These are phyloP conservation scores for Eruca vesicaria DNA, from an alignment of 441 rosid species.

Conservation along the genomic window DNA sequence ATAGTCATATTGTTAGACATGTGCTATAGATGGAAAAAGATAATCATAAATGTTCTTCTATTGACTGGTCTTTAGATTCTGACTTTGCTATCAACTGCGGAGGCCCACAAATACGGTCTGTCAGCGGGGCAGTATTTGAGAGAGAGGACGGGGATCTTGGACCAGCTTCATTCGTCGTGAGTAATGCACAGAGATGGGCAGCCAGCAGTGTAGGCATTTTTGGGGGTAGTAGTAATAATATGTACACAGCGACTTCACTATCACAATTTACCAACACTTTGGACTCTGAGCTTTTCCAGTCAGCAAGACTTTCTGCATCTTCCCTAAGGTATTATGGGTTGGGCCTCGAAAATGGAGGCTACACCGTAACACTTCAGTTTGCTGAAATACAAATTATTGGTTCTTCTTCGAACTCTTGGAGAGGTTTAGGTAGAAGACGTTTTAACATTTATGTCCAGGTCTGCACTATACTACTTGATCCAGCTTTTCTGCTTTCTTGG, in stretches of 20 bases:
- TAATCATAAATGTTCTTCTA: neutral
- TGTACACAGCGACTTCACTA: conserved; percentile 5
- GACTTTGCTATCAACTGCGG: conserved; percentile 56
- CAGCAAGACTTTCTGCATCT: conserved; percentile 62
- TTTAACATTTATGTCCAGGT: conserved; percentile 62
- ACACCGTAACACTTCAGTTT: conserved; percentile 31
- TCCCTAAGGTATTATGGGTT: conserved; percentile 73
- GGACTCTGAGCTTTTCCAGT: conserved; percentile 39
- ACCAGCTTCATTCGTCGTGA: conserved; percentile 20
- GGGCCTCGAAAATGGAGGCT: conserved; percentile 73
- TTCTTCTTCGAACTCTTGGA: conserved; percentile 26
- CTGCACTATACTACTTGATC: neutral
- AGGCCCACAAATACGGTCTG: conserved; percentile 38
- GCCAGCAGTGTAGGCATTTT: conserved; percentile 34
- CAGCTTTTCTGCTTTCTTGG: neutral
- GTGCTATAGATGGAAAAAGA: neutral
- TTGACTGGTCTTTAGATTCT: conserved; percentile 32
- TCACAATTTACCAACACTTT: conserved; percentile 24
- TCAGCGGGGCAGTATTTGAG: conserved; percentile 38
- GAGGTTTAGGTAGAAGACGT: conserved; percentile 28
- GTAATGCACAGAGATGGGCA: conserved; percentile 18
- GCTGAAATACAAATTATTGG: conserved; percentile 25
- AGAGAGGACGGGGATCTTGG: conserved; percentile 40
- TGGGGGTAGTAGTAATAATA: conserved; percentile 37
- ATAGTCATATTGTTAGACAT: neutral